Evolutionary conservation across 768 basidiomycete genomes (phyloP), one percentile per base, ranked within the genome.

Genomic region (Trametes cingulata): DNA sequence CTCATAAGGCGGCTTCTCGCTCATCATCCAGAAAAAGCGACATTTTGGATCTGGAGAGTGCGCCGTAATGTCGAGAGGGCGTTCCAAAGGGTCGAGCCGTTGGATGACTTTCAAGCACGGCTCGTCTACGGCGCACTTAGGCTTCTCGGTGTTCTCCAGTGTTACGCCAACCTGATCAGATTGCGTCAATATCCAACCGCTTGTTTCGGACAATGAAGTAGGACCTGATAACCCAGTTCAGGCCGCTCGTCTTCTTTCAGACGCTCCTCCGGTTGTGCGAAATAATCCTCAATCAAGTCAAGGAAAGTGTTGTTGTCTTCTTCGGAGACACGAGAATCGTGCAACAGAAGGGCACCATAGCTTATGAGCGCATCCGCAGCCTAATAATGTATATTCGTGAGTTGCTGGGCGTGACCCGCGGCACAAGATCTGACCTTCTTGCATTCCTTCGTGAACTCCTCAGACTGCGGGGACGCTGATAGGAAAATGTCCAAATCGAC

Each of bases 131-230:
- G 91, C 90, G 71, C 91, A 93, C 71, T 85, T 91, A 37, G 90
- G 89, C 68, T 92, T 93, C 76, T 97, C 95, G 2, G 94, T 98
- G 72, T 95, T 94, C 75, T 95, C 93, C n/a, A 96, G 84, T 5
- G 95, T 97, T 5, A 94, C 93, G 2, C 95, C 95, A 41, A 93
- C 87, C 74, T 71, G 33, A 29, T 0, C 36, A 20, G 17, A 2
- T 15, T 6, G 2, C 3, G 29, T 33, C 29, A 37, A 19, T 25
- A 27, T 42, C 15, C 2, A 42, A 19, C 22, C 14, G 35, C 9
- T 10, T 29, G 17, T 3, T 20, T 3, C 1, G 19, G 40, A 13
- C 22, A 27, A 10, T 36, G 17, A 2, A 12, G 29, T 40, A 2
- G 91, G 47, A 92, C 87, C 73, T 98, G 95, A 73, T 93, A 98